phyloP scores from a whole-genome alignment of 768 basidiomycete species.

The Rhodotorula babjevae region DNA sequence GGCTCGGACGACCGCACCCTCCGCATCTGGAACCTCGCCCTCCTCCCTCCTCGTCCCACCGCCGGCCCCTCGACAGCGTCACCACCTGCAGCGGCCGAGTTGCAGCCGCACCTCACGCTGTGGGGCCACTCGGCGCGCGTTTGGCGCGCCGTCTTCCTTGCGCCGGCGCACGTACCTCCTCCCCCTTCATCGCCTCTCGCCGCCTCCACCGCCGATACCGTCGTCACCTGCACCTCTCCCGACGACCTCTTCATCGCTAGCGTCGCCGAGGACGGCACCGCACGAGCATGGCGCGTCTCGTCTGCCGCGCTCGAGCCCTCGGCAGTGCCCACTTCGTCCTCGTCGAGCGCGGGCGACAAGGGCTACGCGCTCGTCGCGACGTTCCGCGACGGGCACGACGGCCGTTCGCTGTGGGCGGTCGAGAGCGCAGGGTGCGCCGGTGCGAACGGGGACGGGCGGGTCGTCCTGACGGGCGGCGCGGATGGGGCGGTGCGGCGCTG shows the following conservation, averaged over 20 bases:
- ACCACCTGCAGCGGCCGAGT: neutral
- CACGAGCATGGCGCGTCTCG: constrained; percentile 8
- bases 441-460: neutral
- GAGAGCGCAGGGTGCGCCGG: neutral
- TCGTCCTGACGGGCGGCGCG: constrained; percentile 18
- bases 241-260: neutral
- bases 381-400: constrained; percentile 19
- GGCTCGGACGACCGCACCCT: constrained; percentile 25
- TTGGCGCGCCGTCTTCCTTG: constrained; percentile 16
- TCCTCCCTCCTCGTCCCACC: neutral
- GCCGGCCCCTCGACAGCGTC: fast-evolving
- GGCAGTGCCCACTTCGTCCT: neutral
- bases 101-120: neutral
- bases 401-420: constrained; percentile 19
- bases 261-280: constrained; percentile 17
- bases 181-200: neutral
- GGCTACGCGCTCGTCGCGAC: neutral
- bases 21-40: constrained; percentile 12
- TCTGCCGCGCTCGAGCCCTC: neutral
- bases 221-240: neutral
- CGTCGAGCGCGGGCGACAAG: neutral
- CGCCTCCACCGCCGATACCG: neutral
- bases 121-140: constrained; percentile 28
- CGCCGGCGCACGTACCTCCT: neutral
- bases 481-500: constrained; percentile 19